Evolutionary conservation across 1,284 basidiomycete species (phyloP), one percentile per base, ranked within the genome.

Genomic region (Puccinia triticina): DNA sequence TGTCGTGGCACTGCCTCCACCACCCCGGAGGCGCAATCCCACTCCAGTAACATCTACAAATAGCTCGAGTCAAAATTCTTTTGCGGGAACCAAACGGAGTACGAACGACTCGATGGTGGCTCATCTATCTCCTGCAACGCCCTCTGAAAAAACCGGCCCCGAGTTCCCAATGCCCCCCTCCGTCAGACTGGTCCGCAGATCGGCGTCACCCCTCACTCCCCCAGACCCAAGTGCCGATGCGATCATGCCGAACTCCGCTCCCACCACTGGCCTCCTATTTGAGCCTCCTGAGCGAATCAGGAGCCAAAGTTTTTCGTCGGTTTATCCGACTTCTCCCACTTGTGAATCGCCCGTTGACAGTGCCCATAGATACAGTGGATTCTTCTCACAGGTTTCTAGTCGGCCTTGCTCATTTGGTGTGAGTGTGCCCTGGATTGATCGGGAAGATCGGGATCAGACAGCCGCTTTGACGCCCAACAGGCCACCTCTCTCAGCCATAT

Each of bases 1-100:
- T 23, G 37, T 37, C n/a, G 64, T 66, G 37, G 64, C 64, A 21
- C 18, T 66, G 64, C 64, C 64, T 29, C 64, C 64, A 18, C 64
- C 64, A 34, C 64, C 64, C 7, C 64, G 64, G 23, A 66, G 40
- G 29, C 64, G 64, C 3, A 66, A 66, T 23, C 26, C 64, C 10
- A 66, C 64, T 14, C 34, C 64, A 18, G 64, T 18, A 66, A 23
- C 32, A 23, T 37, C 64, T 37, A 32, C 29, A 1, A 32, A 37
- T 18, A 66, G 64, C 64, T 66, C 64, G 18, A 66, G 32, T 43
- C 64, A 66, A 12, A 66, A 43, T 43, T 66, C 64, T 16, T 21
- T 16, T 43, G 32, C 18, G 23, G 32, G 34, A 66, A 43, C 37
- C 21, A 43, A 66, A 43, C 64, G 37, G 37, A 66, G 64, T 23